These are phyloP conservation scores for Zymoseptoria crescenta DNA, from an alignment of 2,329 filamentous ascomycete species.

Conservation along the genomic window DNA sequence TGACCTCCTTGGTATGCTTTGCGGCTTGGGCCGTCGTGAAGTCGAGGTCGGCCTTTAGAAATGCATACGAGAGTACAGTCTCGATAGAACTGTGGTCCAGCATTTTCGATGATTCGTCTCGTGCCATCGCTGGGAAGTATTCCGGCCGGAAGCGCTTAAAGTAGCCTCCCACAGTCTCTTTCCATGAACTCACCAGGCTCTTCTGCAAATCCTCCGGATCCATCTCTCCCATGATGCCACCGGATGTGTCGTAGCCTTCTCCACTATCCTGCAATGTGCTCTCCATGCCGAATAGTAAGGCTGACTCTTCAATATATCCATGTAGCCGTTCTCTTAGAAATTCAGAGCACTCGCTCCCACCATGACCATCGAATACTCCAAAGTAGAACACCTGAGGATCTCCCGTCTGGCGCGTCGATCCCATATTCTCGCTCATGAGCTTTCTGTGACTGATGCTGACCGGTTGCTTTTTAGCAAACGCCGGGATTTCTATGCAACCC, in stretches of 20 bases:
- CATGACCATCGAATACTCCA: constrained; percentile 92
- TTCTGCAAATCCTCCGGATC: constrained; percentile 63
- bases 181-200: constrained; percentile 68
- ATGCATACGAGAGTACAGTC: constrained; percentile 80
- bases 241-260: constrained; percentile 33
- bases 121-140: constrained; percentile 46
- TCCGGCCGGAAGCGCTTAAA: constrained; percentile 83
- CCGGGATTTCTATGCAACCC: constrained; percentile 84
- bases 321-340: constrained; percentile 81
- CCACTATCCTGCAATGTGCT: constrained; percentile 54
- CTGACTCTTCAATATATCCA: constrained; percentile 77
- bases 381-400: constrained; percentile 98
- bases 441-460: constrained; percentile 47
- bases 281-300: constrained; percentile 64
- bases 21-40: constrained; percentile 84
- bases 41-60: constrained; percentile 86
- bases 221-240: constrained; percentile 43
- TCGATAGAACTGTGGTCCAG: constrained; percentile 55
- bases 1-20: constrained; percentile 45
- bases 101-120: constrained; percentile 4
- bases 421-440: constrained; percentile 25
- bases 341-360: constrained; percentile 77
- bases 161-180: constrained; percentile 81
- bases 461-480: constrained; percentile 79
- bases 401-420: constrained; percentile 69